Evolutionary conservation across 1,284 basidiomycete species (phyloP).

Genomic region (Melampsora abietis-canadensis): DNA sequence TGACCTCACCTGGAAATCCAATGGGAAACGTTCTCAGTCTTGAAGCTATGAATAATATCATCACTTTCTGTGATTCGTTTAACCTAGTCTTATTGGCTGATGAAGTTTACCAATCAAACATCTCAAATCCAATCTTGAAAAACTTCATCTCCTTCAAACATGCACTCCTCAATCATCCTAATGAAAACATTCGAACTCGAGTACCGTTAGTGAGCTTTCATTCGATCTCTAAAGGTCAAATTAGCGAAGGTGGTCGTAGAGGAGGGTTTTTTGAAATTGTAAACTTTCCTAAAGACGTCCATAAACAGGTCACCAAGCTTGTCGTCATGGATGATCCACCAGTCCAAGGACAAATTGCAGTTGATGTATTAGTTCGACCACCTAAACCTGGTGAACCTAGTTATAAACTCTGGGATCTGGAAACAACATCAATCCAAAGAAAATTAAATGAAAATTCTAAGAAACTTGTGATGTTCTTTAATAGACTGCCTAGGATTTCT

Average conservation of each 20-base stretch:
- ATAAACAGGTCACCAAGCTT: constrained; percentile 90
- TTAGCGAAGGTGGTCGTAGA: constrained; percentile 86
- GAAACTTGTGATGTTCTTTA: constrained; percentile 72
- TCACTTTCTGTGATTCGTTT: constrained; percentile 78
- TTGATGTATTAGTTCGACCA: constrained; percentile 83
- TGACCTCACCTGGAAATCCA: constrained; percentile 96
- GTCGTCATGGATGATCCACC: constrained; percentile 84
- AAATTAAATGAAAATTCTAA: constrained; percentile 69
- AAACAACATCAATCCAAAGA: constrained; percentile 73
- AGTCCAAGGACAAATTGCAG: constrained; percentile 80
- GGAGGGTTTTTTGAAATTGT: constrained; percentile 89
- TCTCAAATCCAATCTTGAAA: constrained; percentile 65
- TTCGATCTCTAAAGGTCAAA: constrained; percentile 89
- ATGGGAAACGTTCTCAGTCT: constrained; percentile 77
- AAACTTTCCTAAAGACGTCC: constrained; percentile 71
- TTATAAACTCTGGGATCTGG: constrained; percentile 72
- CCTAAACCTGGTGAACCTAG: constrained; percentile 71
- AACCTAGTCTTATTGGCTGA: constrained; percentile 85
- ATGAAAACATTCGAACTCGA: constrained; percentile 60
- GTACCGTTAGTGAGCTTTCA: constrained; percentile 79
- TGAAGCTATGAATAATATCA: constrained; percentile 68
- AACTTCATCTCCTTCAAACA: constrained; percentile 91
- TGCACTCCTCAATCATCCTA: constrained; percentile 57
- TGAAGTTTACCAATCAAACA: constrained; percentile 90
- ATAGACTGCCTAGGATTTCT: constrained; percentile 69